These are phyloP conservation scores for Oryza meyeriana DNA, from an alignment of 176 grass and related monocot species.

Conservation along the genomic window DNA sequence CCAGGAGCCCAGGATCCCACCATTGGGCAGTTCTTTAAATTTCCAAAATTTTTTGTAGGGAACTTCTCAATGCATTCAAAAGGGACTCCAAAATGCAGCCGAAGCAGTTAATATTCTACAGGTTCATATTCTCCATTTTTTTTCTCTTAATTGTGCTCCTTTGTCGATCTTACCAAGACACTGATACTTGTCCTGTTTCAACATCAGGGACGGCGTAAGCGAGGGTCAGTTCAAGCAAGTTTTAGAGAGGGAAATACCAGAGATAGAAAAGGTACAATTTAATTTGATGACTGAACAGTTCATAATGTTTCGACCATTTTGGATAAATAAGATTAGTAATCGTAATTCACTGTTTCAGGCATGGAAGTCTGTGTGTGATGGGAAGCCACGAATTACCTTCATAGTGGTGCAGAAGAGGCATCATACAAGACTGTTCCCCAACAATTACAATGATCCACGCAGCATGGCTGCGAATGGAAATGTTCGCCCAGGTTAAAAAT, in stretches of 20 bases:
- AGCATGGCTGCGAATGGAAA: constrained; percentile 38
- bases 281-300: not conserved
- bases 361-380: constrained; percentile 53
- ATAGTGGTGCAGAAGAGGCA: constrained; percentile 92
- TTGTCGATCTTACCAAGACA: not conserved
- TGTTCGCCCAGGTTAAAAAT: constrained; percentile 54
- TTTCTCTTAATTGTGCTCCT: constrained; percentile 5
- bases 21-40: not conserved
- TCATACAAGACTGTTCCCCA: constrained; percentile 66
- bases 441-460: constrained; percentile 6
- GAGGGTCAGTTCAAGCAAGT: constrained; percentile 76
- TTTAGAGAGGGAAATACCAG: constrained; percentile 53
- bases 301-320: not conserved
- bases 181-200: not conserved
- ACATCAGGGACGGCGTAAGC: constrained; percentile 67
- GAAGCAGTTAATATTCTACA: constrained; percentile 68
- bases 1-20: not conserved
- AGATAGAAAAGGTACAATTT: constrained; percentile 53
- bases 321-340: not conserved
- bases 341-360: constrained; percentile 37
- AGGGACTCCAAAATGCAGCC: constrained; percentile 31
- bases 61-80: constrained; percentile 52
- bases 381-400: constrained; percentile 63
- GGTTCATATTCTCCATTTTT: constrained; percentile 24
- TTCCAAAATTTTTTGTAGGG: constrained; percentile 38